Conservation (phyloP, 2,329 filamentous ascomycete species). For the Colletotrichum sp. region DNA sequence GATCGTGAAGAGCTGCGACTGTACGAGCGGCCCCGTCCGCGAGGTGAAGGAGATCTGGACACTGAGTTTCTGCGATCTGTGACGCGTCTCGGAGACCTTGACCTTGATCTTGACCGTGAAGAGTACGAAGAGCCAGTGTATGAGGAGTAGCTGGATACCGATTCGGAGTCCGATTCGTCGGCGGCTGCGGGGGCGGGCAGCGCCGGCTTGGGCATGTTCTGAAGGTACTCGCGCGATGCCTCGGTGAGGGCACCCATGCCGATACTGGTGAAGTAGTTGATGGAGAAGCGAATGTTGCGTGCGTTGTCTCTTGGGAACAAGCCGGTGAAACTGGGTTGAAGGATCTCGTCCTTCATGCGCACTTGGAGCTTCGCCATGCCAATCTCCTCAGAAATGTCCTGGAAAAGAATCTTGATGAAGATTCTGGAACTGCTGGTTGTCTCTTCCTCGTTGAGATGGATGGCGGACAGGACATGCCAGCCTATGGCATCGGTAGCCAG, state of each 20-base stretch:
- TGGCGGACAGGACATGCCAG: constrained; percentile 85
- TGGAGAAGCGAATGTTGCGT: constrained; percentile 91
- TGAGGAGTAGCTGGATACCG: constrained; percentile 80
- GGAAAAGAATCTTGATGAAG: constrained; percentile 97
- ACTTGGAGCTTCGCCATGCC: constrained; percentile 82
- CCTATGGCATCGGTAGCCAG: constrained; percentile 87
- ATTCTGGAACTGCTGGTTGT: constrained; percentile 96
- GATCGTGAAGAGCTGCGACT: constrained; percentile 41
- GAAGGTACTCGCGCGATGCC: constrained; percentile 89
- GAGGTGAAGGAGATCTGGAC: constrained; percentile 34
- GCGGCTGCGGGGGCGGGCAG: constrained; percentile 68
- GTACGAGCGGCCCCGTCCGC: constrained; percentile 32
- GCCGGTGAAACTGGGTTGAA: constrained; percentile 80
- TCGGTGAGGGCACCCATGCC: constrained; percentile 95
- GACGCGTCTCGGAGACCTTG: constrained; percentile 41
- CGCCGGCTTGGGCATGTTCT: constrained; percentile 87
- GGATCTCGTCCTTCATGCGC: constrained; percentile 77
- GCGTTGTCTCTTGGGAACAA: constrained; percentile 90
- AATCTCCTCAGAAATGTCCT: constrained; percentile 86
- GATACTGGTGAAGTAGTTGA: constrained; percentile 99
- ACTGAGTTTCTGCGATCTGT: constrained; percentile 40
- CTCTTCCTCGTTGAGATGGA: constrained; percentile 95
- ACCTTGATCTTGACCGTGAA: constrained; percentile 53
- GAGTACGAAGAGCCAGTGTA: constrained; percentile 70
- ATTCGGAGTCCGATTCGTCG: constrained; percentile 71